Evolutionary conservation across 1,139 yeast genomes (phyloP).

Genomic region (Nakaseomyces sp.): DNA sequence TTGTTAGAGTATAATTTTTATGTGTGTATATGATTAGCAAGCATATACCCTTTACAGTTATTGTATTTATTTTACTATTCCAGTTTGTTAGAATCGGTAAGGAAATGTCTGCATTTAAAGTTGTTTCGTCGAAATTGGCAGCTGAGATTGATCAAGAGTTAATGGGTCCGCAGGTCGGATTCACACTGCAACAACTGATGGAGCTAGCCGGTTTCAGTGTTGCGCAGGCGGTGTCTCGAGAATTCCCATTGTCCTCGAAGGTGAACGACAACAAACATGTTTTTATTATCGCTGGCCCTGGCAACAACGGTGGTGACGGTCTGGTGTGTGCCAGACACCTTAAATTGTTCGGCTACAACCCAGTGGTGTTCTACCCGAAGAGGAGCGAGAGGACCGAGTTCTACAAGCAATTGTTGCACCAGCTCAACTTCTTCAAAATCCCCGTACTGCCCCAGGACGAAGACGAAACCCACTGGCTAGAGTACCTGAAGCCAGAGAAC

Average conservation of each 20-base stretch:
- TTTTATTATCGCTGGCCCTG: constrained; percentile 81
- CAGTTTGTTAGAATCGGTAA: neutral
- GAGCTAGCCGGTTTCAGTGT: constrained; percentile 93
- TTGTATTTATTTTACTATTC: neutral
- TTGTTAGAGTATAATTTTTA: neutral
- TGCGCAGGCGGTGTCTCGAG: constrained; percentile 70
- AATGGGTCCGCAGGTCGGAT: constrained; percentile 72
- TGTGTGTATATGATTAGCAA: neutral
- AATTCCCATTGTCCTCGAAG: constrained; percentile 41
- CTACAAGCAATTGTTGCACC: constrained; percentile 34
- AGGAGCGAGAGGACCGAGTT: constrained; percentile 37
- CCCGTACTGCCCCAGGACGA: constrained; percentile 20
- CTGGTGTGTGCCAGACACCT: constrained; percentile 91
- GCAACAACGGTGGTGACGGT: constrained; percentile 96
- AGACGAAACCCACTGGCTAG: constrained; percentile 20
- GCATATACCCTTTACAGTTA: neutral
- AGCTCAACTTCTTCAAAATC: constrained; percentile 30
- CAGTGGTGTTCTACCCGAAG: constrained; percentile 62
- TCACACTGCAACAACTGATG: constrained; percentile 90
- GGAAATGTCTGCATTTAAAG: constrained; percentile 18
- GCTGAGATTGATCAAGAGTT: constrained; percentile 74
- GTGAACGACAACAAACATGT: constrained; percentile 34
- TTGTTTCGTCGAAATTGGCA: constrained; percentile 58
- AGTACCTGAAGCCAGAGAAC: constrained; percentile 20
- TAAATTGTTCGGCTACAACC: constrained; percentile 67